Conservation (phyloP, 2,329 filamentous ascomycete species). For the Dactylellina cionopaga region DNA sequence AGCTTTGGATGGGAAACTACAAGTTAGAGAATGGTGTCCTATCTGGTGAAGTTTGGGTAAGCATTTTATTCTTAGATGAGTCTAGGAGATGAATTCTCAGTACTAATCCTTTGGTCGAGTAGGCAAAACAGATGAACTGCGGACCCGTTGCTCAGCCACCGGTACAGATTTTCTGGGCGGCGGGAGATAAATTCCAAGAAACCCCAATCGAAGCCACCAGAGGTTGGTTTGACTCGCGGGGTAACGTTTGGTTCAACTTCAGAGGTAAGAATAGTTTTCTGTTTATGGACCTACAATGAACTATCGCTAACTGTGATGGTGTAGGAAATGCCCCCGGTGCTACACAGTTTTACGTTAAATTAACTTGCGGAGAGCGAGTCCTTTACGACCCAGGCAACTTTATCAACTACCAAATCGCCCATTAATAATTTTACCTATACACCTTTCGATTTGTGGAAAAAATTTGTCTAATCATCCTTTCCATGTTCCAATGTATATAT, state of each 20-base stretch:
- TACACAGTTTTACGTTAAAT: slow-evolving; percentile 11
- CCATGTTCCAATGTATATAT: too few relatives aligned
- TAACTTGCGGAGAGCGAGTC: background rate
- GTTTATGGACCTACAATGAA: background rate
- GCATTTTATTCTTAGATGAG: too few relatives aligned
- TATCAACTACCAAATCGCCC: slow-evolving; percentile 11
- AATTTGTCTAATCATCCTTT: too few relatives aligned
- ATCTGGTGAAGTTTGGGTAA: slow-evolving; percentile 16
- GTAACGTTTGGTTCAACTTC: slow-evolving; percentile 9
- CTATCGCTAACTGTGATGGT: background rate
- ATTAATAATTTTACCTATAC: too few relatives aligned
- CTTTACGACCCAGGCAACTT: slow-evolving; percentile 13
- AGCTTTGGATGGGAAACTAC: slow-evolving; percentile 8
- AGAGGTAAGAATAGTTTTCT: background rate
- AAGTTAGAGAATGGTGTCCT: background rate
- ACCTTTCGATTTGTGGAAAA: too few relatives aligned
- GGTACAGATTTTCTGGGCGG: slow-evolving; percentile 2
- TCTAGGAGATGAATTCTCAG: background rate
- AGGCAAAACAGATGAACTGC: slow-evolving; percentile 14
- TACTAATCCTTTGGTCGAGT: background rate
- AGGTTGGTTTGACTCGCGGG: background rate
- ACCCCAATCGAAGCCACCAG: background rate
- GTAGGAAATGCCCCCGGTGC: slow-evolving; percentile 2
- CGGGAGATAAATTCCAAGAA: slow-evolving; percentile 7
- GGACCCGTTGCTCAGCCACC: background rate